Evolutionary conservation across 2,329 filamentous ascomycete species (phyloP).

Genomic region (Aphanocladium album): DNA sequence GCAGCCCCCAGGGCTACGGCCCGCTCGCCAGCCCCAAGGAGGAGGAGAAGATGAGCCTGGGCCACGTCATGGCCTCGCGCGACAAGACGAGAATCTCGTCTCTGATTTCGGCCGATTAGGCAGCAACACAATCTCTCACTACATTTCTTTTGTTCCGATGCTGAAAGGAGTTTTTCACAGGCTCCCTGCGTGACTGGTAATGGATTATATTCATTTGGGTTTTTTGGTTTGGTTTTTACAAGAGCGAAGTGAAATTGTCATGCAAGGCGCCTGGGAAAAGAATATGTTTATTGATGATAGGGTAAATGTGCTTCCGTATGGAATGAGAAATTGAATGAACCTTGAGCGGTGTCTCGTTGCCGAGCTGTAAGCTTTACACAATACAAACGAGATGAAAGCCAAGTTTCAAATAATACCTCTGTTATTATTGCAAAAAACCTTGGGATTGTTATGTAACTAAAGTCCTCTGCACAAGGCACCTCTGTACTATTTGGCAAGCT

Average conservation of each 20-base stretch:
- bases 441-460: too few relatives aligned
- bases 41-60: constrained; percentile 32
- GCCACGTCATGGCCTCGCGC: constrained; percentile 31
- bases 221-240: neutral
- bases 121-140: too few relatives aligned
- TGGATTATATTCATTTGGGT: neutral
- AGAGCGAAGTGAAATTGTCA: neutral
- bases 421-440: too few relatives aligned
- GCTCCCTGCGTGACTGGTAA: neutral
- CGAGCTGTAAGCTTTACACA: too few relatives aligned
- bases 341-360: too few relatives aligned
- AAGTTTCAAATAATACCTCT: too few relatives aligned
- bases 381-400: too few relatives aligned
- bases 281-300: neutral
- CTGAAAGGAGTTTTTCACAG: neutral
- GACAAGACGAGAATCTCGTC: constrained; percentile 60
- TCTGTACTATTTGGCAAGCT: too few relatives aligned
- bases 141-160: too few relatives aligned
- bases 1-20: constrained; percentile 30
- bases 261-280: constrained; percentile 2
- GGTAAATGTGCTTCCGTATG: neutral
- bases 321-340: neutral
- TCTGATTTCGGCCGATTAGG: constrained; percentile 29
- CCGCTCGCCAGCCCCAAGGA: constrained; percentile 47
- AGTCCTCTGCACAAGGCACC: too few relatives aligned